Percentiles rank a stretch among this genome's conserved stretches.
phyloP scores from a whole-genome alignment of 208 protist genomes.

The Angomonas ambiguus region DNA sequence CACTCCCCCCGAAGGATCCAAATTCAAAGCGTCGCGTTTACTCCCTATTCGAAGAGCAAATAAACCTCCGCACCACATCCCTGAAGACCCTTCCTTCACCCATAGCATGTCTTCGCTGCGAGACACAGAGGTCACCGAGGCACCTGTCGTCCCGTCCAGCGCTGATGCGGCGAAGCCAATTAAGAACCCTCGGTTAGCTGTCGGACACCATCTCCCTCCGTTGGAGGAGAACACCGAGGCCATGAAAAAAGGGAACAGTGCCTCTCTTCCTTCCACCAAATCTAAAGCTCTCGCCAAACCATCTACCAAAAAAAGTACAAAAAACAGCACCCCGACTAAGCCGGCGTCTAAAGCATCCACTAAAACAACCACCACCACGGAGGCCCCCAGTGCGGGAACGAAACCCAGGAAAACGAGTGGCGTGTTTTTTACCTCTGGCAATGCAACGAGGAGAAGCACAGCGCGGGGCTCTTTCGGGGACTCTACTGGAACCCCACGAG shows the following conservation, averaged over 20 bases:
- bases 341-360: background rate
- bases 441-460: background rate
- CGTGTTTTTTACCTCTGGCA: background rate
- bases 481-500: background rate
- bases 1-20: background rate
- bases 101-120: background rate
- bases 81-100: background rate
- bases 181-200: background rate
- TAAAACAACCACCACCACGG: too few species aligned
- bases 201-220: constrained; percentile 3
- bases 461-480: background rate
- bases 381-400: too few species aligned
- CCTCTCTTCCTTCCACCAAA: background rate
- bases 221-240: background rate
- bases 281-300: background rate
- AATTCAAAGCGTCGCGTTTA: constrained; percentile 4
- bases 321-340: background rate
- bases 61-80: constrained; percentile 7
- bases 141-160: constrained; percentile 22
- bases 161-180: background rate
- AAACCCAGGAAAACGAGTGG: background rate
- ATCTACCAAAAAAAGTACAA: background rate
- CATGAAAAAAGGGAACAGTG: constrained; percentile 14
- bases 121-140: constrained; percentile 5
- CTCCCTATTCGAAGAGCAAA: constrained; percentile 2